A percentile compares a stretch with the other conserved stretches of the same genome.
phyloP scores from a whole-genome alignment of 23 red algal genomes.

The Chondrus crispus region DNA sequence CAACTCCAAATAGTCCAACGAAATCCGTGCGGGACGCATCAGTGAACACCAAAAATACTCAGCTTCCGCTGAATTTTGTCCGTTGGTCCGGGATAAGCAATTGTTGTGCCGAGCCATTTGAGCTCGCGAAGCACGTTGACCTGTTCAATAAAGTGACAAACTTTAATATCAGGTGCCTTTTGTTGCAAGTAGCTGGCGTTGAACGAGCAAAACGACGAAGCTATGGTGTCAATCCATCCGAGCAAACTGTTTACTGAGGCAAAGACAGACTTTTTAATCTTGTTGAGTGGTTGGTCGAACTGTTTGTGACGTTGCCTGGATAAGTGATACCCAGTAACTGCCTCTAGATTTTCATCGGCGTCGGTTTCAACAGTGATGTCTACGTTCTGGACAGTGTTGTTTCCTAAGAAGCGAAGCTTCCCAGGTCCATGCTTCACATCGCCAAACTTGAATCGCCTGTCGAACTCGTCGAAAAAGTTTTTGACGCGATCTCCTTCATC shows the following conservation, averaged over 20 bases:
- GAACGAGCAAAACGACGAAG: slow-evolving; percentile 13
- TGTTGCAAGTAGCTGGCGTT: neutral
- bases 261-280: neutral
- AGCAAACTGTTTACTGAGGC: neutral
- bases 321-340: neutral
- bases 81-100: neutral
- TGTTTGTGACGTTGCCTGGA: neutral
- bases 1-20: neutral
- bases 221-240: neutral
- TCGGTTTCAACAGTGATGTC: neutral
- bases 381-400: neutral
- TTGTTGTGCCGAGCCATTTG: slow-evolving; percentile 3
- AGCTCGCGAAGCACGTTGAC: neutral
- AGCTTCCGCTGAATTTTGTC: neutral
- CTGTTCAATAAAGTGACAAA: slow-evolving; percentile 31
- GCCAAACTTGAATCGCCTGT: neutral
- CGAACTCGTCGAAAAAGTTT: neutral
- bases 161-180: slow-evolving; percentile 22
- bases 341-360: neutral
- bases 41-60: neutral
- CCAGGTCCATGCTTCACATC: neutral
- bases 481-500: neutral
- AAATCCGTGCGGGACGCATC: neutral
- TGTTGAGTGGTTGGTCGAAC: neutral
- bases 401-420: neutral